Evolutionary conservation across 75 land plant species (phyloP).

Genomic region (Sequoiadendron giganteum): DNA sequence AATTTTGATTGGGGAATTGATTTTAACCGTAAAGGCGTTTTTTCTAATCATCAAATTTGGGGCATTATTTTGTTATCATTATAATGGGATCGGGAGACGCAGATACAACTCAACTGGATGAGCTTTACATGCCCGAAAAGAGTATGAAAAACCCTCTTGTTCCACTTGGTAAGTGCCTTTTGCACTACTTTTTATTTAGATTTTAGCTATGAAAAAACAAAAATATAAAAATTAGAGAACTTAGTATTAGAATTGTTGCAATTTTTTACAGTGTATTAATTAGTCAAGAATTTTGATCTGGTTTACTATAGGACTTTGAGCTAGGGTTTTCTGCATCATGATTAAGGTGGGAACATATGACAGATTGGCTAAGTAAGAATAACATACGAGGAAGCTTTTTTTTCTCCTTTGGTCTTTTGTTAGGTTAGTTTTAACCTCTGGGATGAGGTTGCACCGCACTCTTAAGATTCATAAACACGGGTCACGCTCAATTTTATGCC

Average conservation of each 20-base stretch:
- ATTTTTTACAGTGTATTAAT: background rate
- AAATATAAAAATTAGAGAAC: background rate
- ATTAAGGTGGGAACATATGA: background rate
- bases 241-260: background rate
- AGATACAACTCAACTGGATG: background rate
- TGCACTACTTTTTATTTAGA: background rate
- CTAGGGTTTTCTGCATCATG: background rate
- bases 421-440: background rate
- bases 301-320: background rate
- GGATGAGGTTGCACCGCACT: background rate
- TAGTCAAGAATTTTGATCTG: background rate
- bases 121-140: background rate
- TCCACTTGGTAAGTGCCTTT: constrained; percentile 5
- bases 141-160: constrained; percentile 2
- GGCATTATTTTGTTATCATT: background rate
- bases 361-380: background rate
- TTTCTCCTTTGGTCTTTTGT: background rate
- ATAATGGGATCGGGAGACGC: constrained; percentile 7
- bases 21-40: background rate
- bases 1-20: background rate
- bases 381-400: background rate
- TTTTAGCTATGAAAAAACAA: too few relatives aligned
- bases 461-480: background rate
- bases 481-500: background rate
- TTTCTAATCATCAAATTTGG: too few relatives aligned